These are phyloP conservation scores for Monilinia vaccinii-corymbosi DNA, from an alignment of 2,329 filamentous ascomycete genomes.

Conservation along the genomic window DNA sequence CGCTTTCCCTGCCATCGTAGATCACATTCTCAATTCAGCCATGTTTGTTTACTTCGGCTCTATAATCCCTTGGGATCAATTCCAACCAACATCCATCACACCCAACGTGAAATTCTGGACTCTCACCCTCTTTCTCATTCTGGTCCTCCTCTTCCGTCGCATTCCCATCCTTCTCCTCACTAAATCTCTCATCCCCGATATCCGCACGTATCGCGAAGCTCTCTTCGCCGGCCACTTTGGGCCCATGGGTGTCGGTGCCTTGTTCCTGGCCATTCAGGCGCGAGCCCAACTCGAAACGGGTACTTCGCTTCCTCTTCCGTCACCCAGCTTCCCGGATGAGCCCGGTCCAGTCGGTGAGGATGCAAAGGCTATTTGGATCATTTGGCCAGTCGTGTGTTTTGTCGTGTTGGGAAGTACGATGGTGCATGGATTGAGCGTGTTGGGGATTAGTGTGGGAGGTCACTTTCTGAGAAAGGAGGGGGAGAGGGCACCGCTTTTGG, in stretches of 20 bases:
- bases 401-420: conserved; percentile 44
- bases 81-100: conserved; percentile 32
- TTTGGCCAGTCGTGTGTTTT: conserved; percentile 48
- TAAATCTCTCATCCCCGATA: conserved; percentile 39
- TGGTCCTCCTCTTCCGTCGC: conserved; percentile 43
- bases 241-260: conserved; percentile 46
- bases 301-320: conserved; percentile 35
- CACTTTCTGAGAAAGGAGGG: conserved; percentile 38
- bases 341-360: conserved; percentile 28
- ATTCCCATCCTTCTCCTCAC: conserved; percentile 41
- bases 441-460: conserved; percentile 39
- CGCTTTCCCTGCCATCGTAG: conserved; percentile 40
- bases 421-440: conserved; percentile 44
- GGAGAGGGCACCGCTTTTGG: conserved; percentile 40
- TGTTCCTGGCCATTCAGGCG: conserved; percentile 48
- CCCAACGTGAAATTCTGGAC: conserved; percentile 33
- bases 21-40: conserved; percentile 44
- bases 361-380: conserved; percentile 34
- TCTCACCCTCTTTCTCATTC: conserved; percentile 36
- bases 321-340: conserved; percentile 30
- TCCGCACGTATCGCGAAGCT: conserved; percentile 42
- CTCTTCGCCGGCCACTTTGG: conserved; percentile 48
- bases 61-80: conserved; percentile 42
- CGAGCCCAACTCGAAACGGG: conserved; percentile 42
- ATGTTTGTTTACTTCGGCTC: conserved; percentile 49